phyloP scores from a whole-genome alignment of 192 early-diverging fungal species.

The Rhizophagus clarus region DNA sequence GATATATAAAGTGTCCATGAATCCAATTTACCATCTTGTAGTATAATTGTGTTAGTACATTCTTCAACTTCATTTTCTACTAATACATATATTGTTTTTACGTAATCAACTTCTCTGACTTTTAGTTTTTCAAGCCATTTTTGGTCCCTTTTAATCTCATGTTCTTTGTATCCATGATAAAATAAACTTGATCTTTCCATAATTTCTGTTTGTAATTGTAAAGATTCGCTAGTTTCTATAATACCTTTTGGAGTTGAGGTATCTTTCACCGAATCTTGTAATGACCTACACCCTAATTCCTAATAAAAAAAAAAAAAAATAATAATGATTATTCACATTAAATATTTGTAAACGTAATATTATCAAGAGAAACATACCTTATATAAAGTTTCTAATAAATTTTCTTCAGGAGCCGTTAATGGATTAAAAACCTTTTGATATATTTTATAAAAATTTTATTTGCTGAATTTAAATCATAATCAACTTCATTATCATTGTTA shows the following conservation, averaged over 20 bases:
- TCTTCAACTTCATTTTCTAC: slow-evolving; percentile 34
- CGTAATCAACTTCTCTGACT: slow-evolving; percentile 67
- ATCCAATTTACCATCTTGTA: slow-evolving; percentile 41
- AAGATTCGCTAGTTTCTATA: slow-evolving; percentile 46
- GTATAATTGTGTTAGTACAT: slow-evolving; percentile 1
- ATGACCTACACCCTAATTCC: slow-evolving; percentile 63
- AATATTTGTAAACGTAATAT: slow-evolving; percentile 28
- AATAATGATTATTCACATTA: slow-evolving; percentile 48
- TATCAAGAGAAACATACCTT: slow-evolving; percentile 16
- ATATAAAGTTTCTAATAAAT: slow-evolving; percentile 74
- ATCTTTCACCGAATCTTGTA: slow-evolving; percentile 65
- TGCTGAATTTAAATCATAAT: slow-evolving; percentile 69
- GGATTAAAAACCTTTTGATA: slow-evolving; percentile 75
- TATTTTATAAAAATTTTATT: slow-evolving; percentile 74
- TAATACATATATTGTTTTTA: slow-evolving; percentile 58
- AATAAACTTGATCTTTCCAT: slow-evolving; percentile 75
- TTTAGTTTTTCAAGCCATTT: slow-evolving; percentile 62
- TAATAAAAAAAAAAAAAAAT: not conserved
- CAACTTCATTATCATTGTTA: slow-evolving; percentile 51
- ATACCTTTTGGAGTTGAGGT: slow-evolving; percentile 51
- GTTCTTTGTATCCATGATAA: slow-evolving; percentile 62
- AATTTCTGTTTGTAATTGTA: slow-evolving; percentile 63
- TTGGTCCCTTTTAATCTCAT: slow-evolving; percentile 52
- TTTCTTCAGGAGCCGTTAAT: slow-evolving; percentile 62
- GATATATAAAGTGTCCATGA: not conserved